phyloP scores from a whole-genome alignment of 176 grass and related monocot species.

The Avena insularis region DNA sequence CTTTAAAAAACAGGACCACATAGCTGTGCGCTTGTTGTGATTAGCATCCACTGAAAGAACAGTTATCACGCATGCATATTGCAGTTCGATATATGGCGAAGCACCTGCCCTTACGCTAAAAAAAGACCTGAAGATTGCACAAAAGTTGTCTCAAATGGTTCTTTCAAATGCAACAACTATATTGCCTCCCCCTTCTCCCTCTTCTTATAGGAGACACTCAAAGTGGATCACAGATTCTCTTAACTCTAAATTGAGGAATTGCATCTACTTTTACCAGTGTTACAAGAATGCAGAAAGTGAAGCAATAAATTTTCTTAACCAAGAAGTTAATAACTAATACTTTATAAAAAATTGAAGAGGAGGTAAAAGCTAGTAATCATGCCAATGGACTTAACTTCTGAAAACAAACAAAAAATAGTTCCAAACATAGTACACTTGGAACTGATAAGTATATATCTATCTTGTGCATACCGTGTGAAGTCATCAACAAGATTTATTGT shows the following conservation, averaged over 20 bases:
- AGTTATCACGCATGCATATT: slow-evolving; percentile 11
- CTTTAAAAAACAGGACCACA: background rate
- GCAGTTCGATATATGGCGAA: background rate
- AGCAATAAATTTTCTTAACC: background rate
- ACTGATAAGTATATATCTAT: slow-evolving; percentile 31
- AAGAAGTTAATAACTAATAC: slow-evolving; percentile 26
- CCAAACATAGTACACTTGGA: slow-evolving; percentile 8
- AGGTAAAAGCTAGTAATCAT: slow-evolving; percentile 12
- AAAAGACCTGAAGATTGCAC: background rate
- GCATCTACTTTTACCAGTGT: background rate
- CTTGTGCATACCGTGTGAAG: slow-evolving; percentile 75
- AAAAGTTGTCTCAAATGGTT: background rate
- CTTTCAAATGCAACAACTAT: slow-evolving; percentile 3
- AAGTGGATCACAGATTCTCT: slow-evolving; percentile 1
- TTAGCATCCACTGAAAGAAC: background rate
- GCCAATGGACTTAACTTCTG: background rate
- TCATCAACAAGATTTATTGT: slow-evolving; percentile 97
- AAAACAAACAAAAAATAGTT: slow-evolving; percentile 12
- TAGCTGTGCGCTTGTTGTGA: slow-evolving; percentile 7
- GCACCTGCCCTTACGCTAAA: background rate
- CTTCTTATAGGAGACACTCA: background rate
- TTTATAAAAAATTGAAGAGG: background rate
- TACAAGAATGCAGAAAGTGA: slow-evolving; percentile 10
- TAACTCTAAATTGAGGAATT: slow-evolving; percentile 22
- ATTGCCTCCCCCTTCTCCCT: background rate